Evolutionary conservation across 2,329 filamentous ascomycete species (phyloP).

Genomic region (Helminthosporium solani): DNA sequence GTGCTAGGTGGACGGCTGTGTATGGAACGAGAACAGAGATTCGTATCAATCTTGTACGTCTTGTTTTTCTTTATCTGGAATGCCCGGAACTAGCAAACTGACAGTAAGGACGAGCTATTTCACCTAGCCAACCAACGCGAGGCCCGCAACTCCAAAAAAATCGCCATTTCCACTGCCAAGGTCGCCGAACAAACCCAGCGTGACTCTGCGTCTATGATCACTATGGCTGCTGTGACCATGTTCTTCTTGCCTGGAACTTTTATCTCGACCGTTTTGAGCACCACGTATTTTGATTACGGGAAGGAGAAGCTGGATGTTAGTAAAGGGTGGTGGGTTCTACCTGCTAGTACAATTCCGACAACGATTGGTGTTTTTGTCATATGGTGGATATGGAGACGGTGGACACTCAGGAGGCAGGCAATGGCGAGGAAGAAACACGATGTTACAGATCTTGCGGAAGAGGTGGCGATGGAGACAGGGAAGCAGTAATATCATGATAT

Average conservation of each 20-base stretch:
- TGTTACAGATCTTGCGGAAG: not conserved
- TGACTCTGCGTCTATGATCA: constrained; percentile 31
- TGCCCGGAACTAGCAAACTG: not conserved
- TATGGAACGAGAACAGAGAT: constrained; percentile 23
- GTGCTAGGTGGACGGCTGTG: constrained; percentile 17
- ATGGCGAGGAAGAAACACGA: not conserved
- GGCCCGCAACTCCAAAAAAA: constrained; percentile 17
- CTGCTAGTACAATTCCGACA: constrained; percentile 15
- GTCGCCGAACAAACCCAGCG: constrained; percentile 23
- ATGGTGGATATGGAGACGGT: constrained; percentile 16
- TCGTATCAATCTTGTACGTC: constrained; percentile 23
- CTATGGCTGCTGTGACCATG: constrained; percentile 27
- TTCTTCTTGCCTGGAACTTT: constrained; percentile 27
- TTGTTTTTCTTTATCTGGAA: too few species aligned
- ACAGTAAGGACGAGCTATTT: constrained; percentile 16
- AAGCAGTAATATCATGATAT: too few species aligned
- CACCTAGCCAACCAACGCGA: constrained; percentile 22
- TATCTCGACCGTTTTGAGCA: constrained; percentile 18
- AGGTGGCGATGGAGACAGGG: not conserved
- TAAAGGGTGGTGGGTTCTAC: constrained; percentile 17
- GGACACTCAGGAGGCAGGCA: not conserved
- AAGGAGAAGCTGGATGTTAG: constrained; percentile 12
- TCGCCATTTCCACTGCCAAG: constrained; percentile 18
- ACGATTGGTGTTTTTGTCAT: constrained; percentile 15
- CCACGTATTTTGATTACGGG: constrained; percentile 19